Evolutionary conservation across 805 yeast species (phyloP), one percentile per base, ranked within the genome.

Genomic region (Saccharomycopsis oosterbeekiorum): DNA sequence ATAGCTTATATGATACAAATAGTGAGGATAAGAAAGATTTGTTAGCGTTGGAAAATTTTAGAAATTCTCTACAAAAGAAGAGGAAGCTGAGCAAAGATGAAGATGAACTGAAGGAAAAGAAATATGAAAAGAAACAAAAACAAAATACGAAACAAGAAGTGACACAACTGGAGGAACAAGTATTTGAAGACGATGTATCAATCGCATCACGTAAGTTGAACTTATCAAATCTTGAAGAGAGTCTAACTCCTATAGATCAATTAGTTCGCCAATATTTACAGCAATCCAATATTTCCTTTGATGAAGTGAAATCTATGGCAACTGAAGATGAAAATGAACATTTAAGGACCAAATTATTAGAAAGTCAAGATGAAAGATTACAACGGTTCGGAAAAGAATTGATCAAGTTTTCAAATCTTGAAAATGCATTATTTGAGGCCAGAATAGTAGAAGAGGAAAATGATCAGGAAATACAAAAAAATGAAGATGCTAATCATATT

Each of bases 1-100:
- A 74, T 0, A 97, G 97, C 0, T 72, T 82, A 21, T 88, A 85
- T 69, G 92, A 88, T 67, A 83, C 84, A 0, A 67, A 76, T 0
- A 82, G 79, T n/a, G 97, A 92, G 69, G 72, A 73, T 14, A 67
- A 66, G 14, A 64, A 65, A 2, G 83, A 84, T 62, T 68, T 68
- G 1, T 62, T 62, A 8, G 78, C 75, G 0, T 70, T 76, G 53
- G 63, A 62, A 1, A 71, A 69, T 19, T 88, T 82, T 70, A 80
- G 78, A 60, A 70, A 67, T 6, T 66, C 68, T 4, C 82, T 84
- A 0, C 61, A 50, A 15, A 71, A 75, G 1, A 69, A 69, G 17
- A 68, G 71, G 24, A 89, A 89, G 4, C 67, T 83, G 8, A 68
- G 72, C 26, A 68, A 76, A 0, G 82, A 79, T n/a, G 97, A 91